Conservation (phyloP, 2,329 filamentous ascomycete species). For the Penicillium fuscoglaucum region DNA sequence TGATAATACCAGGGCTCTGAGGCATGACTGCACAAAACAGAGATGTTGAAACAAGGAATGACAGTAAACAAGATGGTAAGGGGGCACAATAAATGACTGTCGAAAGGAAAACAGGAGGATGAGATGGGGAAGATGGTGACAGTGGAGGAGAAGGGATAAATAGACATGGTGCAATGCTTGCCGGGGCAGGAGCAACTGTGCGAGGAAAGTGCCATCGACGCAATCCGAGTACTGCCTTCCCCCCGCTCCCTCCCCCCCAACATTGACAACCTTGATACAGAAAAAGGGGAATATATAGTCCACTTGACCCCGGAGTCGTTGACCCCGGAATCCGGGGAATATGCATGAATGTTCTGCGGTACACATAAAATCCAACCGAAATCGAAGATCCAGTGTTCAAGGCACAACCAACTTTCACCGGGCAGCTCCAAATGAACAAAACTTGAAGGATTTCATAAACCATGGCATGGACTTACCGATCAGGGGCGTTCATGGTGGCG, state of each 20-base stretch:
- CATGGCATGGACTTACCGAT: conserved; percentile 39
- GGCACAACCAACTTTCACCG: not conserved
- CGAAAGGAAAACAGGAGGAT: not conserved
- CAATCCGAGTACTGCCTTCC: not conserved
- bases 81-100: not conserved
- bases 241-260: not conserved
- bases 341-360: not conserved
- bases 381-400: not conserved
- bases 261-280: not conserved
- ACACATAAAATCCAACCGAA: not conserved
- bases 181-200: not conserved
- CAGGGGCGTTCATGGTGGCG: conserved; percentile 51
- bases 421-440: not conserved
- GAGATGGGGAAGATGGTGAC: not conserved
- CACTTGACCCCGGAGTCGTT: not conserved
- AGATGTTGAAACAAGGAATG: not conserved
- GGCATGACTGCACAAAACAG: not conserved
- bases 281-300: not conserved
- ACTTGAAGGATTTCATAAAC: not conserved
- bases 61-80: not conserved
- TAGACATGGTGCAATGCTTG: not conserved
- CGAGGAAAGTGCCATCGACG: not conserved
- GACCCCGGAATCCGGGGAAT: not conserved
- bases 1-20: not conserved
- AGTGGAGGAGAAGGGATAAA: not conserved